These are phyloP conservation scores for Hamamelis virginiana DNA, from an alignment of 164 flowering plant genomes.

Conservation along the genomic window DNA sequence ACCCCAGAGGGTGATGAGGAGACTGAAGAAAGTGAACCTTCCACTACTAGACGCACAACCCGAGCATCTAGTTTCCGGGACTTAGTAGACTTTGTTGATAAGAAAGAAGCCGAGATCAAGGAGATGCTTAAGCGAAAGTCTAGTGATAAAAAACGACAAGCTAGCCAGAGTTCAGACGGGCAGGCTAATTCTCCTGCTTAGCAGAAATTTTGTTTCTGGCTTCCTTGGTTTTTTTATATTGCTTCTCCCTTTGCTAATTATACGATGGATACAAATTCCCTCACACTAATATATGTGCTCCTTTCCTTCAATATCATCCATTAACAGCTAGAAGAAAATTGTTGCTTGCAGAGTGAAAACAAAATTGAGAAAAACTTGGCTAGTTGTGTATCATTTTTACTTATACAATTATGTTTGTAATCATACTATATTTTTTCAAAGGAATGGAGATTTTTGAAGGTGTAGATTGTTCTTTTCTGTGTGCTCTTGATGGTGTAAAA, in stretches of 20 bases:
- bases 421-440: neutral
- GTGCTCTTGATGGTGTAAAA: neutral
- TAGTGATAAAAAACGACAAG: conserved; percentile 27
- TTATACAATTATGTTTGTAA: too few species aligned
- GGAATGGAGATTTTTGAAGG: conserved; percentile 1
- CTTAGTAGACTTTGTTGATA: conserved; percentile 58
- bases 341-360: neutral
- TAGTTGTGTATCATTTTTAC: neutral
- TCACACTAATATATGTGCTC: conserved; percentile 1
- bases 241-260: neutral
- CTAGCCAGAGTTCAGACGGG: conserved; percentile 37
- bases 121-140: conserved; percentile 35
- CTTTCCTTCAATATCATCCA: neutral
- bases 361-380: neutral
- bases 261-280: neutral
- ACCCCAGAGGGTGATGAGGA: conserved; percentile 32
- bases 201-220: neutral
- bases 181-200: conserved; percentile 33
- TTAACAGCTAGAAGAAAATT: neutral
- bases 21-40: conserved; percentile 19
- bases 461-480: neutral
- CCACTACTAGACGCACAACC: conserved; percentile 16
- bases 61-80: conserved; percentile 50
- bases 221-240: too few species aligned
- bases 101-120: conserved; percentile 61